phyloP scores from a whole-genome alignment of 208 protist genomes.

The Crithidia sp. region DNA sequence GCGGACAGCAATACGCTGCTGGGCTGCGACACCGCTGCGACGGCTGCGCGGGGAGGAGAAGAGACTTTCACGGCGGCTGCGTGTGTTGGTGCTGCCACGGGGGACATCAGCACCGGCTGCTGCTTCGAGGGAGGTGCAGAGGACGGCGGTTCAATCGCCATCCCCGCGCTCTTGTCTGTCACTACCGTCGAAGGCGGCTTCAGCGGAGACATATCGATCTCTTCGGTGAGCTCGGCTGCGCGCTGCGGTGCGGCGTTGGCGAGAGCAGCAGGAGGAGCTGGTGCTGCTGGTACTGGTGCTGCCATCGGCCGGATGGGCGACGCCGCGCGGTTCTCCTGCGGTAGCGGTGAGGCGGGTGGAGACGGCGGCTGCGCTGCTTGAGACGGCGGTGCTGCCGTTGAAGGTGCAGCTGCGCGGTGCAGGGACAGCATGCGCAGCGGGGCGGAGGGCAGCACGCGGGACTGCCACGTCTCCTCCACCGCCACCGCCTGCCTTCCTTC shows the following conservation, averaged over 20 bases:
- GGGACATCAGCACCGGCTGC: no score
- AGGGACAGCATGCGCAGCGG: slow-evolving; percentile 16
- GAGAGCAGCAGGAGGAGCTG: background rate
- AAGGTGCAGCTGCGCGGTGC: background rate
- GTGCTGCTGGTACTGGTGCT: background rate
- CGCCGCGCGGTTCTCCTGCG: background rate
- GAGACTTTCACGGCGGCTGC: no score
- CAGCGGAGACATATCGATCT: slow-evolving; percentile 23
- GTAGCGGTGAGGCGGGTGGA: background rate
- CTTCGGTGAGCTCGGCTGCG: background rate
- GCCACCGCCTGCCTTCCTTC: background rate
- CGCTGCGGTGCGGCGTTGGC: background rate
- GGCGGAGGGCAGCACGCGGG: slow-evolving; percentile 24
- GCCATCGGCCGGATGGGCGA: background rate
- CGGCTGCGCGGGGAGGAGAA: background rate
- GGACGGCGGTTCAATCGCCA: background rate
- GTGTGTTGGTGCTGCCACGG: no score
- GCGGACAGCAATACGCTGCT: slow-evolving; percentile 2
- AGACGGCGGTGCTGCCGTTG: background rate
- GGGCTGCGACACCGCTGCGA: background rate
- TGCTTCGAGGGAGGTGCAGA: no score
- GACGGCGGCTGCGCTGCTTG: background rate
- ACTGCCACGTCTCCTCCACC: background rate
- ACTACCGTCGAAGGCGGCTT: background rate
- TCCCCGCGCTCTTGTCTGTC: background rate